Evolutionary conservation across 1,284 basidiomycete genomes (phyloP), one percentile per base, ranked within the genome.

Genomic region (Grifola frondosa): DNA sequence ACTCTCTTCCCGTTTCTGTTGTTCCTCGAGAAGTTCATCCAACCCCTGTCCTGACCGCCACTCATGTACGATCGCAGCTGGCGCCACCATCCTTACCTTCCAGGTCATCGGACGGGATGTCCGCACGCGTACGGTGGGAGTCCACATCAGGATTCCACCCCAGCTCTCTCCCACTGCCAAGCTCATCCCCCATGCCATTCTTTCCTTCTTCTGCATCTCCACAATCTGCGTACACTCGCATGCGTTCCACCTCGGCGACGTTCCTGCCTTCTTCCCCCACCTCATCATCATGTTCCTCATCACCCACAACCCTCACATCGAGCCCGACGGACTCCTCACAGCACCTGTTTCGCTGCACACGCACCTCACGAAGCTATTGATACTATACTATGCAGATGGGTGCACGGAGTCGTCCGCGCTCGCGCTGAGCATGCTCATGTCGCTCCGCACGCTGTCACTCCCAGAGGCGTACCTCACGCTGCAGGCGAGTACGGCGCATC

Each of bases 341-440:
- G 23, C 40, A 7, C 13, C 40, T 17, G 5, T 21, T 20, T 16
- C 19, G 3, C 22, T 44, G 36, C 52, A 50, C 56, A 63, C 70
- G 29, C 74, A 85, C 28, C 84, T 83, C 11, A 67, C 84, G 39
- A 85, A 85, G 58, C 65, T 89, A 37, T 70, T 89, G 42, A 58
- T 89, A n/a, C n/a, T n/a, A 20, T 85, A 86, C 60, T 84, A 80
- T 13, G 75, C 81, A n/a, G 87, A 89, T 58, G 86, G 87, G 33
- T 88, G 88, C 62, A 97, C 95, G 20, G 95, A 97, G 66, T 88
- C 88, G 15, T 90, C 87, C 28, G 81, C 95, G 13, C 79, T 94
- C 38, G 94, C 91, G 10, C 73, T 97, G 30, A 80, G 82, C 49
- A 81, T 95, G 53, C 70, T 97, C 50, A 97, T 98, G 94, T 81